A percentile compares a stretch with the other conserved stretches of the same genome.
phyloP scores from a whole-genome alignment of 2,329 filamentous ascomycete species.

The Trichoderma aggressivum region DNA sequence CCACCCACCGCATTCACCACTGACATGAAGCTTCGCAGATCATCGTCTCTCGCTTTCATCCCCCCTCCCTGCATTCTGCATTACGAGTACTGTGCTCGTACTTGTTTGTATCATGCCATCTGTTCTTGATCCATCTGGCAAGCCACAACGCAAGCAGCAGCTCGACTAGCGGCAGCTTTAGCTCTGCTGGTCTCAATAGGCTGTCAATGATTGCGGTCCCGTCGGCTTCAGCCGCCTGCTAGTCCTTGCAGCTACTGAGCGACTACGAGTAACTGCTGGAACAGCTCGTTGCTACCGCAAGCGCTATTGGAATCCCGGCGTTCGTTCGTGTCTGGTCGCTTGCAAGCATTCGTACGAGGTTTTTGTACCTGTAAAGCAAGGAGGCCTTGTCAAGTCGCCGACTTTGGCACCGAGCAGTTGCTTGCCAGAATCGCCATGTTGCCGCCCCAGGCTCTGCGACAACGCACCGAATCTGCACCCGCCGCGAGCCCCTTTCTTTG shows the following conservation, averaged over 20 bases:
- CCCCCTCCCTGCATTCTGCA: neutral
- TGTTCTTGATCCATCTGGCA: neutral
- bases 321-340: neutral
- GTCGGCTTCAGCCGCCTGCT: slow-evolving; percentile 14
- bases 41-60: neutral
- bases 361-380: neutral
- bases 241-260: neutral
- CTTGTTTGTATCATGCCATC: neutral
- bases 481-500: slow-evolving; percentile 5
- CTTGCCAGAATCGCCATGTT: neutral
- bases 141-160: slow-evolving; percentile 2
- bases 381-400: neutral
- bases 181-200: neutral
- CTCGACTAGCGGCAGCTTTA: neutral
- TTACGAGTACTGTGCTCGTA: neutral
- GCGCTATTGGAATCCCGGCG: neutral
- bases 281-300: neutral
- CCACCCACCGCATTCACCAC: neutral
- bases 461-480: neutral
- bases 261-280: neutral
- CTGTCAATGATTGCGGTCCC: neutral
- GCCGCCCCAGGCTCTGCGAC: neutral
- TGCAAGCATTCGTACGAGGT: neutral
- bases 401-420: neutral
- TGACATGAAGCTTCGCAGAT: neutral